A percentile compares a stretch with the other conserved stretches of the same genome.
phyloP scores from a whole-genome alignment of 164 flowering plant species.

The Vitis riparia region DNA sequence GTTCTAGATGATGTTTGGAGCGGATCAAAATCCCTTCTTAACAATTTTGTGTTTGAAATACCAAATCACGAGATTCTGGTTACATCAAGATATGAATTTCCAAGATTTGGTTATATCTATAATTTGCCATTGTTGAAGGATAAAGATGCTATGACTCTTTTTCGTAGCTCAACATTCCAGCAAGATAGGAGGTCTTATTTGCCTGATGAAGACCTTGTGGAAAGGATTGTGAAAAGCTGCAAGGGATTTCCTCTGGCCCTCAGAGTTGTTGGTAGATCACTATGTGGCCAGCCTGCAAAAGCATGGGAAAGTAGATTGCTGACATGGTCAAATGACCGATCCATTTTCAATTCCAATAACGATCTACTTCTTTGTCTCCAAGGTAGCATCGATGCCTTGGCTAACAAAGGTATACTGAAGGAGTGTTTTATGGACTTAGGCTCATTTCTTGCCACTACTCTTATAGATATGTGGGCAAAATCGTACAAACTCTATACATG shows the following conservation, averaged over 20 bases:
- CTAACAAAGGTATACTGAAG: constrained; percentile 7
- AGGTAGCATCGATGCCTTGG: constrained; percentile 31
- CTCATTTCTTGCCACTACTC: constrained; percentile 45
- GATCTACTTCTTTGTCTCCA: constrained; percentile 28
- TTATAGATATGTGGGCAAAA: constrained; percentile 55
- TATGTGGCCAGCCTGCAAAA: constrained; percentile 19
- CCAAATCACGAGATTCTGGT: constrained; percentile 38
- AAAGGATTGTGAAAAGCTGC: constrained; percentile 32
- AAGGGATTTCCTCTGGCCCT: constrained; percentile 42
- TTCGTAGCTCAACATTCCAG: constrained; percentile 25
- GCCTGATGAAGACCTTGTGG: constrained; percentile 10
- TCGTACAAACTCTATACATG: constrained; percentile 29
- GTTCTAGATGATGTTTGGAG: constrained; percentile 47
- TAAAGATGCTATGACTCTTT: constrained; percentile 36
- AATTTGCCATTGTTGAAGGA: constrained; percentile 25
- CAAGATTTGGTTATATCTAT: constrained; percentile 23
- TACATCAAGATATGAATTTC: constrained; percentile 46
- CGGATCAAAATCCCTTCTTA: constrained; percentile 26
- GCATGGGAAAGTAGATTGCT: constrained; percentile 20
- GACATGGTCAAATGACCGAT: constrained; percentile 16
- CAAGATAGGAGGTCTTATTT: constrained; percentile 4
- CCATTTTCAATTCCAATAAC: constrained; percentile 19
- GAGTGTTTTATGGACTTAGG: constrained; percentile 53
- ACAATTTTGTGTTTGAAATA: constrained; percentile 16
- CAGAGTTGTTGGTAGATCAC: constrained; percentile 34